phyloP scores from a whole-genome alignment of 768 basidiomycete genomes.

The Leccinum imitatum region DNA sequence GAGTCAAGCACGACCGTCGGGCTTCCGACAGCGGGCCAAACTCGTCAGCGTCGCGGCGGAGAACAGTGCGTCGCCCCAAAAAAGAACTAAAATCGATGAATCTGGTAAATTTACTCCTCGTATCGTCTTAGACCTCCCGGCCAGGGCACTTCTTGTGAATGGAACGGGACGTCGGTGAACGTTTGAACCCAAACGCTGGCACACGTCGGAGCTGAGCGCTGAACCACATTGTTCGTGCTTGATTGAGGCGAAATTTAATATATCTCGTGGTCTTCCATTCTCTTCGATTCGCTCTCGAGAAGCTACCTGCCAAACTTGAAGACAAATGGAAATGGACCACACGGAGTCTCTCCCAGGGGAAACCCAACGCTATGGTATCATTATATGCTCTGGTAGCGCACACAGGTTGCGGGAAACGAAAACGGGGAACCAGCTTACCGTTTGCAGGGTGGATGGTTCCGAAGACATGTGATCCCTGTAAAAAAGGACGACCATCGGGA shows the following conservation, averaged over 20 bases:
- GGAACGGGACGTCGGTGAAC: constrained; percentile 1
- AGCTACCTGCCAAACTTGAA: constrained; percentile 10
- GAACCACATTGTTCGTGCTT: neutral
- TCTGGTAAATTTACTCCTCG: constrained; percentile 10
- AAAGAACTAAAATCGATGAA: constrained; percentile 10
- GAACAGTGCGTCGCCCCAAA: neutral
- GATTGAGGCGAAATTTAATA: neutral
- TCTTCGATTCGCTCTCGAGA: constrained; percentile 9
- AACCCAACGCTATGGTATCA: neutral
- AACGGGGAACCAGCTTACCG: constrained; percentile 7
- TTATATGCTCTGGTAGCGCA: neutral
- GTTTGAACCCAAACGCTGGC: neutral
- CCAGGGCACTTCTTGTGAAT: neutral
- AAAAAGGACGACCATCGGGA: neutral
- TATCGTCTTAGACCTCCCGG: neutral
- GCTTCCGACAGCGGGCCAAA: constrained; percentile 2
- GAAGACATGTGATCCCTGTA: constrained; percentile 1
- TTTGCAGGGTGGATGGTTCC: neutral
- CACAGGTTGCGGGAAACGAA: neutral
- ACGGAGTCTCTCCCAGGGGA: constrained; percentile 1
- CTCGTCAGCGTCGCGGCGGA: constrained; percentile 3
- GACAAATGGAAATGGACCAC: constrained; percentile 10
- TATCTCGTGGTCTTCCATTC: constrained; percentile 1
- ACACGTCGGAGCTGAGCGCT: neutral
- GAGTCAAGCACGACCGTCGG: neutral